These are phyloP conservation scores for Cladosporium halotolerans DNA, from an alignment of 2,329 filamentous ascomycete genomes.

Conservation along the genomic window DNA sequence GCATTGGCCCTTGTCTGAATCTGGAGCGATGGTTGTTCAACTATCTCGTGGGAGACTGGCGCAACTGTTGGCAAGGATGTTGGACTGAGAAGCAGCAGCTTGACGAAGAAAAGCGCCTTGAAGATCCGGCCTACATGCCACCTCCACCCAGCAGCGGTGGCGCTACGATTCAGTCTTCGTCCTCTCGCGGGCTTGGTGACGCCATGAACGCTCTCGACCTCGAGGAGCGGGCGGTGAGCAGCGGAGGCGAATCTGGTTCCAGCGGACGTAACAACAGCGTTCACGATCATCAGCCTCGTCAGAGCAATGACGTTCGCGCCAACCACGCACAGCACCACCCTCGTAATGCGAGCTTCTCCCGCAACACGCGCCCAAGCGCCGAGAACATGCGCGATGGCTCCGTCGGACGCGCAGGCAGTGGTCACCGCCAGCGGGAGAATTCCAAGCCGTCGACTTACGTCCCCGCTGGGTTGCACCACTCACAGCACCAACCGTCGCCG, in stretches of 20 bases:
- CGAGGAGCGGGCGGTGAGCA: constrained; percentile 17
- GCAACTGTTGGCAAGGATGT: constrained; percentile 94
- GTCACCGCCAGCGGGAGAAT: constrained; percentile 13
- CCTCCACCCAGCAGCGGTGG: constrained; percentile 2
- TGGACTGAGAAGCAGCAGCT: constrained; percentile 79
- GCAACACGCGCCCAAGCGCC: constrained; percentile 1
- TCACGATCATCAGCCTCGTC: neutral
- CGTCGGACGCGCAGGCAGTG: neutral
- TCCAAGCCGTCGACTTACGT: constrained; percentile 20
- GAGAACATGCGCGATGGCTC: constrained; percentile 3
- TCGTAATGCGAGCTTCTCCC: constrained; percentile 1
- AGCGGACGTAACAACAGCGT: constrained; percentile 1
- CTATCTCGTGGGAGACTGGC: constrained; percentile 91
- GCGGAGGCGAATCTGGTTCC: constrained; percentile 14
- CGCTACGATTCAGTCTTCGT: constrained; percentile 1
- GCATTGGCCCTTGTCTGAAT: constrained; percentile 94
- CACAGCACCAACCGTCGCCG: constrained; percentile 1
- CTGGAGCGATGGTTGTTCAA: constrained; percentile 94
- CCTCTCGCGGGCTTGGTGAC: constrained; percentile 22
- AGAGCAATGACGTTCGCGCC: neutral
- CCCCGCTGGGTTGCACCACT: constrained; percentile 14
- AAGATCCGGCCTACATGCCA: constrained; percentile 8
- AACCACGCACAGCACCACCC: neutral
- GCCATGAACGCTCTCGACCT: constrained; percentile 20
- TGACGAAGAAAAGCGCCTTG: constrained; percentile 48